A percentile compares a stretch with the other conserved stretches of the same genome.
Conservation (phyloP, 148 eudicot genomes). For the Silene uniflora region DNA sequence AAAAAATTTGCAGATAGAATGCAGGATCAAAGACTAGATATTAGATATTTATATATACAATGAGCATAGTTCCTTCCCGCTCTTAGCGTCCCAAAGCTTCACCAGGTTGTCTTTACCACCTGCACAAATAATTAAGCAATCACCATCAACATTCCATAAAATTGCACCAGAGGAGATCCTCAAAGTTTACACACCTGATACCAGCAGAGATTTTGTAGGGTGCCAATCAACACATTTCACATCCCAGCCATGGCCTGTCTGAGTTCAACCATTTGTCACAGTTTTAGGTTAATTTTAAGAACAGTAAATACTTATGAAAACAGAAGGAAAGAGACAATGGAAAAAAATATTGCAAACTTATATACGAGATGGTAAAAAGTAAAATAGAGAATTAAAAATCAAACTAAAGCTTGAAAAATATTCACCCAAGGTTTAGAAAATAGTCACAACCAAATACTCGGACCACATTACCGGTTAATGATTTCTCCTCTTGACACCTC, state of each 20-base stretch:
- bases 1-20: not conserved
- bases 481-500: slow-evolving; percentile 87
- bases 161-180: slow-evolving; percentile 1
- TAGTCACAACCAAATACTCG: slow-evolving; percentile 9
- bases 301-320: not conserved
- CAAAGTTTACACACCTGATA: slow-evolving; percentile 56
- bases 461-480: slow-evolving; percentile 87
- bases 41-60: slow-evolving; percentile 47
- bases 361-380: not conserved
- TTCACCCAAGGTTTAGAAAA: slow-evolving; percentile 6
- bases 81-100: slow-evolving; percentile 97
- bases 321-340: not conserved
- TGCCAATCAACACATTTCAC: slow-evolving; percentile 99
- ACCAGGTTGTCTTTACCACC: slow-evolving; percentile 98
- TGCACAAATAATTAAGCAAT: slow-evolving; percentile 29
- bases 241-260: slow-evolving; percentile 99
- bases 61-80: slow-evolving; percentile 79
- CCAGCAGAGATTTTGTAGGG: slow-evolving; percentile 86
- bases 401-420: not conserved
- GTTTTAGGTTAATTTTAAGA: slow-evolving; percentile 47
- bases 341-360: not conserved
- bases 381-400: not conserved
- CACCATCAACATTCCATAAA: slow-evolving; percentile 14
- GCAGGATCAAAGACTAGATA: not conserved
- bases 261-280: slow-evolving; percentile 68